Evolutionary conservation across 768 basidiomycete species (phyloP).

Genomic region (Xerocomellus intermedius): DNA sequence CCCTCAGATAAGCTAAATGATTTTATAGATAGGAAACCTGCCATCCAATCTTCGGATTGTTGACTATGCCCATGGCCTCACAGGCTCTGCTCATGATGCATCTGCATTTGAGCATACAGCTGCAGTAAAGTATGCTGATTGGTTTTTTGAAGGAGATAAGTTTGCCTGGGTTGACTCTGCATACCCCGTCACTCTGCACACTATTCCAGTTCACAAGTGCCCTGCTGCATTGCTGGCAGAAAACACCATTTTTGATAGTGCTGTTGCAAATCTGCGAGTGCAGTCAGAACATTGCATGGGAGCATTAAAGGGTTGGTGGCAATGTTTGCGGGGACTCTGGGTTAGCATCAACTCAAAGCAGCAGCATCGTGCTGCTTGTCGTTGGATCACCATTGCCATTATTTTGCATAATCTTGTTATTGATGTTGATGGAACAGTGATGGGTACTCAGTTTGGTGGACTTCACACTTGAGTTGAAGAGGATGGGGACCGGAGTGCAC

Average conservation of each 20-base stretch:
- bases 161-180: too few relatives aligned
- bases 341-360: not conserved
- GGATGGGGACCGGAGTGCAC: not conserved
- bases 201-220: too few relatives aligned
- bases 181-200: too few relatives aligned
- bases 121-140: too few relatives aligned
- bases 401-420: not conserved
- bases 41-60: too few relatives aligned
- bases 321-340: not conserved
- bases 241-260: not conserved
- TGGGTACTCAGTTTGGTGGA: not conserved
- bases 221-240: not conserved
- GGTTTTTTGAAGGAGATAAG: too few relatives aligned
- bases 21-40: too few relatives aligned
- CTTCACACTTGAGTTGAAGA: not conserved
- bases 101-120: too few relatives aligned
- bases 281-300: not conserved
- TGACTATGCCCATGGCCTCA: too few relatives aligned
- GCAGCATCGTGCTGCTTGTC: not conserved
- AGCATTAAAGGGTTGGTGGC: not conserved
- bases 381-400: not conserved
- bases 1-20: too few relatives aligned
- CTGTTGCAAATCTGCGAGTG: not conserved
- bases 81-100: too few relatives aligned
- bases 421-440: not conserved